Conservation (phyloP, 129 eudicot species). For the Pulicaria dysenterica region DNA sequence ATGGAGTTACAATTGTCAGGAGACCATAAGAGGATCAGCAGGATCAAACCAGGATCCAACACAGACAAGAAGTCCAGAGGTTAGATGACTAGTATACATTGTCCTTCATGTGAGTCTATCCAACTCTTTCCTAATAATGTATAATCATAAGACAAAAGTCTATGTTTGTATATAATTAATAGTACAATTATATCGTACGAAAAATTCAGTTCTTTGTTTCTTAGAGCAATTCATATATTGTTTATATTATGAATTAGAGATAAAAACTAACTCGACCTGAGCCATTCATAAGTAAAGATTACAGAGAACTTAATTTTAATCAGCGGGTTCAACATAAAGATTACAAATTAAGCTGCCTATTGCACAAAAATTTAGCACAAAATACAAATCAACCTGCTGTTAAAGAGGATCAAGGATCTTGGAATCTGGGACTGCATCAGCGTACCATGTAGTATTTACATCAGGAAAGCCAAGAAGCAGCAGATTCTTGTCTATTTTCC, state of each 20-base stretch:
- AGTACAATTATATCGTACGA: slow-evolving; percentile 19
- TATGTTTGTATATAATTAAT: slow-evolving; percentile 29
- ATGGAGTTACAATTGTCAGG: slow-evolving; percentile 13
- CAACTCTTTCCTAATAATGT: slow-evolving; percentile 13
- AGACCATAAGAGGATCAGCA: background rate
- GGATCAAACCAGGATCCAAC: slow-evolving; percentile 7
- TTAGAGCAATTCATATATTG: slow-evolving; percentile 4
- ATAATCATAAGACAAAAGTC: slow-evolving; percentile 18
- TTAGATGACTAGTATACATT: background rate
- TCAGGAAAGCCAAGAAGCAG: slow-evolving; percentile 27
- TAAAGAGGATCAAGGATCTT: slow-evolving; percentile 2
- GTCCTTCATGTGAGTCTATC: slow-evolving; percentile 33
- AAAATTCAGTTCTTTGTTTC: slow-evolving; percentile 19
- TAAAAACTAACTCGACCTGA: background rate
- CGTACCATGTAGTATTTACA: slow-evolving; percentile 32
- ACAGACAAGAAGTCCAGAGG: slow-evolving; percentile 17
- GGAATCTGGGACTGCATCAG: slow-evolving; percentile 27
- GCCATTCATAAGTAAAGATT: background rate
- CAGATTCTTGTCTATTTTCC: slow-evolving; percentile 23
- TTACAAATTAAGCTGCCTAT: slow-evolving; percentile 23
- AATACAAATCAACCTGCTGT: slow-evolving; percentile 21
- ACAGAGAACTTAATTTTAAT: too few species aligned
- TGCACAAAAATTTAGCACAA: slow-evolving; percentile 28
- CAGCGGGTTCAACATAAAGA: background rate
- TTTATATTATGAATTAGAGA: background rate